These are phyloP conservation scores for Aspergillus niger DNA, from an alignment of 2,329 filamentous ascomycete species.

Conservation along the genomic window DNA sequence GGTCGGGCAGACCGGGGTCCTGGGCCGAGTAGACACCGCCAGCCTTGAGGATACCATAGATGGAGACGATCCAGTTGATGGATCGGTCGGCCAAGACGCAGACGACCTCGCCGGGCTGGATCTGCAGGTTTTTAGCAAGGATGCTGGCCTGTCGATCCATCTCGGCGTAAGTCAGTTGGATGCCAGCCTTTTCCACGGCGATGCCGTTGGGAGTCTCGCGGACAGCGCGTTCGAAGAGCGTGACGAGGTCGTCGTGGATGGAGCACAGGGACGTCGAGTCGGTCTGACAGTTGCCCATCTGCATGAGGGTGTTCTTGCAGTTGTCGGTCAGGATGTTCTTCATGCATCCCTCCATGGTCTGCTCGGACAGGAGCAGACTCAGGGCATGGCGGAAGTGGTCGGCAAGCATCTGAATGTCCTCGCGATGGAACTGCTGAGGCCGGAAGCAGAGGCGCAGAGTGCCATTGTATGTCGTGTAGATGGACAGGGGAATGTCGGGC, in stretches of 20 bases:
- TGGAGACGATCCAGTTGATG: constrained; percentile 16
- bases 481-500: constrained; percentile 1
- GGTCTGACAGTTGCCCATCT: constrained; percentile 4
- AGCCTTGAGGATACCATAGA: constrained; percentile 12
- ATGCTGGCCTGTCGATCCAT: not conserved
- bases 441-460: not conserved
- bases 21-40: constrained; percentile 25
- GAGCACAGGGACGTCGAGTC: not conserved
- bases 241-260: constrained; percentile 9
- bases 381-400: not conserved
- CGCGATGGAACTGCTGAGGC: not conserved
- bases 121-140: constrained; percentile 11
- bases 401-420: constrained; percentile 4
- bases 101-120: constrained; percentile 7
- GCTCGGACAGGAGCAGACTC: too few relatives aligned
- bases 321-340: too few relatives aligned
- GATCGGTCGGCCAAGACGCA: constrained; percentile 22
- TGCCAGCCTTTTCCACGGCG: constrained; percentile 1
- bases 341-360: too few relatives aligned
- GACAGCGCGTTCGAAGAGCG: not conserved
- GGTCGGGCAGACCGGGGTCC: constrained; percentile 10
- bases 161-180: constrained; percentile 9
- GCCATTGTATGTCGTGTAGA: not conserved
- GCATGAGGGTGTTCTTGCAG: too few relatives aligned
- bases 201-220: not conserved